Base-by-base conservation (phyloP, 306 rosid genomes). In the Lathyrus tuberosus region DNA sequence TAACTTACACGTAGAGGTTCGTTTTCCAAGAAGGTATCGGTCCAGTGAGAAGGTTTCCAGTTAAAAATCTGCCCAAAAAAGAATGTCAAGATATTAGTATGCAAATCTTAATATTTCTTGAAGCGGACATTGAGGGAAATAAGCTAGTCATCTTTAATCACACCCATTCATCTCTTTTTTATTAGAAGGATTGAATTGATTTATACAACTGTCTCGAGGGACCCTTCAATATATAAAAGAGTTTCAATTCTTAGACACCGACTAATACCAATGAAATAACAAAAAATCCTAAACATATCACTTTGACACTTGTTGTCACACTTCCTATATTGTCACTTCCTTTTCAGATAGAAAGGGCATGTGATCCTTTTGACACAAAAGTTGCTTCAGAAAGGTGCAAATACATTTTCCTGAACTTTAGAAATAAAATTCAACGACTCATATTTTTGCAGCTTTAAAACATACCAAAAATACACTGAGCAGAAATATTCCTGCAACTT, bases 41-140 rank as follows among this genome's bases (percentile, higher is more conserved):
- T 10, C 67, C 67, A 5, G 67, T 10, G 48, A 62, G 67, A 62
- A 37, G 67, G 48, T 62, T 62, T 38, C 66, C 67, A 38, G 67
- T 62, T 10, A 62, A 37, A 62, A 62, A 62, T 62, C 67, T 62
- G 38, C 28, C 28, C 44, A 62, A 2, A 35, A 61, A 35, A 60
- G 30, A 61, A 35, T 35, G 35, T 16, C 30, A 61, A 16, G 16
- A 62, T 33, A 62, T 62, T 10, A 37, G 4, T 62, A 60, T 33
- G n/a, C 65, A 37, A 5, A 61, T 12, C 44, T 16, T 10, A 35
- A 9, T 33, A 16, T 33, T 54, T 60, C 16, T 60, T 60, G 24
- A 59, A 22, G 26, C 6, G 12, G 5, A 43, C 10, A 47, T 3
- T 11, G 20, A 53, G 20, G 16, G 10, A 56, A 70, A 43, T 33